These are phyloP conservation scores for Mortierella sp. DNA, from an alignment of 371 early-diverging fungal species.

Conservation along the genomic window DNA sequence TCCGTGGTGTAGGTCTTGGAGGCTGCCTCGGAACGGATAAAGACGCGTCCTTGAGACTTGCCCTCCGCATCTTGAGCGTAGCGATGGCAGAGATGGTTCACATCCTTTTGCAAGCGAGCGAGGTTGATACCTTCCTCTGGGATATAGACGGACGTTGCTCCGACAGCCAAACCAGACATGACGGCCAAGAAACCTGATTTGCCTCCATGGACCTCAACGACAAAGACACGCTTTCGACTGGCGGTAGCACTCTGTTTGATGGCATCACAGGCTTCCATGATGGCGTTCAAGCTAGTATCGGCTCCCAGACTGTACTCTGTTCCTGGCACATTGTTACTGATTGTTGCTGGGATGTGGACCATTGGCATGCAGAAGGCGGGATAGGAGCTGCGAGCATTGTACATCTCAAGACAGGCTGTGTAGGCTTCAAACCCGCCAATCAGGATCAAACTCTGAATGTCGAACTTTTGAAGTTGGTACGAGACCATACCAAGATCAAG, in stretches of 20 bases:
- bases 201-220: conserved; percentile 98
- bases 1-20: conserved; percentile 91
- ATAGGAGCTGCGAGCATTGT: conserved; percentile 77
- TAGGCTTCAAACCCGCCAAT: conserved; percentile 98
- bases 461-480: conserved; percentile 89
- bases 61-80: conserved; percentile 79
- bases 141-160: conserved; percentile 95
- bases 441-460: conserved; percentile 89
- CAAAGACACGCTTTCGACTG: conserved; percentile 92
- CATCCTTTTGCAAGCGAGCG: conserved; percentile 83
- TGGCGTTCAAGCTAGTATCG: conserved; percentile 98
- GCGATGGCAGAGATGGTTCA: conserved; percentile 79
- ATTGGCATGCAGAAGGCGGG: conserved; percentile 94
- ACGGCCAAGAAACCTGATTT: conserved; percentile 96
- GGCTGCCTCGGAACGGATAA: conserved; percentile 74
- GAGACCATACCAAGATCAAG: conserved; percentile 88
- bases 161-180: conserved; percentile 89
- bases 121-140: conserved; percentile 94
- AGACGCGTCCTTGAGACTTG: conserved; percentile 50
- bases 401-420: conserved; percentile 79
- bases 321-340: conserved; percentile 98
- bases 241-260: conserved; percentile 94
- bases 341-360: conserved; percentile 95
- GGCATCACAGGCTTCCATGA: conserved; percentile 93
- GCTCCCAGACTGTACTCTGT: conserved; percentile 97